phyloP scores from a whole-genome alignment of 169 alveolate species.

The Plasmodium ovale region DNA sequence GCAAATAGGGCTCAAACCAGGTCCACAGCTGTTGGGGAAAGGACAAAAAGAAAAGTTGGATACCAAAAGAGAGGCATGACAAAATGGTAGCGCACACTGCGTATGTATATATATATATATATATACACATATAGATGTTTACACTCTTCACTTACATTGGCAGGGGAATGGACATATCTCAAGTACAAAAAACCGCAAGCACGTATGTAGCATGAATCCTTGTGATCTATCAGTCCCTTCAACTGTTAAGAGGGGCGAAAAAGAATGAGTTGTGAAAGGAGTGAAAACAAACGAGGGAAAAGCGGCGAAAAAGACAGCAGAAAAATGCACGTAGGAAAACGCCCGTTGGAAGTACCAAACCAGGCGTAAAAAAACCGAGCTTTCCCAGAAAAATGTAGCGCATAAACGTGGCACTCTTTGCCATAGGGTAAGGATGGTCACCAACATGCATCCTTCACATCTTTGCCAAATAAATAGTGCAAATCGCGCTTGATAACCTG shows the following conservation, averaged over 20 bases:
- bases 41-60: neutral
- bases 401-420: too few relatives aligned
- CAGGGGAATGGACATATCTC: slow-evolving; percentile 63
- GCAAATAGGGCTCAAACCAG: slow-evolving; percentile 85
- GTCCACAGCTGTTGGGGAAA: slow-evolving; percentile 79
- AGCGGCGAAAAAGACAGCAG: too few relatives aligned
- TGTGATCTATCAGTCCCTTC: slow-evolving; percentile 25
- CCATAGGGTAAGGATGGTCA: too few relatives aligned
- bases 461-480: too few relatives aligned
- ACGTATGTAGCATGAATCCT: slow-evolving; percentile 58
- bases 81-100: neutral
- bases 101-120: slow-evolving; percentile 8
- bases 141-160: slow-evolving; percentile 23
- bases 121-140: neutral
- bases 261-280: neutral
- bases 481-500: slow-evolving; percentile 78
- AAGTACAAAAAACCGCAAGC: slow-evolving; percentile 66
- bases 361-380: too few relatives aligned
- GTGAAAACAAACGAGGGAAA: neutral
- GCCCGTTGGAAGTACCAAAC: too few relatives aligned
- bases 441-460: too few relatives aligned
- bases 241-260: slow-evolving; percentile 8
- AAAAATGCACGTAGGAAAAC: too few relatives aligned
- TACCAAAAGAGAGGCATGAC: neutral
- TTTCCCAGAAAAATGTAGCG: too few relatives aligned